Base-by-base conservation (phyloP, 768 basidiomycete genomes). In the Peribolospora baueri region DNA sequence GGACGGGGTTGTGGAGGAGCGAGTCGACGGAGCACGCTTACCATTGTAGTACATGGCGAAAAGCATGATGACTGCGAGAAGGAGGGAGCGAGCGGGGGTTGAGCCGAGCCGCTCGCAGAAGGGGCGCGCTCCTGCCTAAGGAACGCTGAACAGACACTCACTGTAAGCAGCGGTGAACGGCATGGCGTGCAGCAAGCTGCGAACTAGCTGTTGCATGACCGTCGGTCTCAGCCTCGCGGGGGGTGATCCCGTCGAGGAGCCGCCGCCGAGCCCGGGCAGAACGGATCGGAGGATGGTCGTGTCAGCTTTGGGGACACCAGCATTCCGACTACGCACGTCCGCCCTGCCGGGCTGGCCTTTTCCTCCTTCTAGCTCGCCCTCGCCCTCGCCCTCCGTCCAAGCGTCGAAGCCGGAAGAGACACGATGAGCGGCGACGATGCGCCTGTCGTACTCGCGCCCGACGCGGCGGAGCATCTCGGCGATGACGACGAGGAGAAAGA, bases 1-100 rank as follows among this genome's bases (percentile, higher is more conserved):
- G 25, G 25, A 25, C 25, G 25, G 25, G 25, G 25, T 25, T 25
- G 25, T 25, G 25, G 25, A 25, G 25, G 25, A 25, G 25, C 25
- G 25, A 25, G 25, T 25, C 25, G 25, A 25, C 25, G 25, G 25
- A 25, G 25, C 25, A 25, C 25, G 25, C 25, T 25, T 25, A 25
- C 65, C 66, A 57, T 68, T 68, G 61, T 60, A 68, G 58, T 63
- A 67, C 67, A 67, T 68, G 42, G 60, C 64, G 36, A 65, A 8
- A 40, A 8, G 43, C 13, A 48, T 46, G 13, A 3, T 25, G 25
- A 39, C 49, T 11, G 7, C 45, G 7, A 54, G 43, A 47, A 55
- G 59, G 52, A 59, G 55, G 14, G 56, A 39, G 54, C 54, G 45
- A 39, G 46, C 43, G 41, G 11, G 37, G 9, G 5, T 2, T 14